Conservation (phyloP, 306 rosid species). For the Glycine tomentella region DNA sequence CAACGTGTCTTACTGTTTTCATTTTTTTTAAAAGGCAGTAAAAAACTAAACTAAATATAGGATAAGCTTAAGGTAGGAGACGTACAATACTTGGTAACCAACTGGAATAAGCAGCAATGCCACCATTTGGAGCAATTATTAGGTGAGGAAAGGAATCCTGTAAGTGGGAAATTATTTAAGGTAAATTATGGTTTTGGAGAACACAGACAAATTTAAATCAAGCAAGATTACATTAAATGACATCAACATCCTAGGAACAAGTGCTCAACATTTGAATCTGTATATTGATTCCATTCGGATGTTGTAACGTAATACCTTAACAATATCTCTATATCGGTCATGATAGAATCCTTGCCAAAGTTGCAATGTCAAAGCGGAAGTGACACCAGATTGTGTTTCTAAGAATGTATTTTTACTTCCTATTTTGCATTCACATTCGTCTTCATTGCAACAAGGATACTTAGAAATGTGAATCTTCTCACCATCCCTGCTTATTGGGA, state of each 20-base stretch:
- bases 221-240: constrained; percentile 32
- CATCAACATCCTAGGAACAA: constrained; percentile 12
- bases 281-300: constrained; percentile 3
- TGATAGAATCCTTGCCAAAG: constrained; percentile 86
- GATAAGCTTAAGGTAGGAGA: constrained; percentile 36
- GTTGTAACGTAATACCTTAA: constrained; percentile 54
- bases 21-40: not conserved
- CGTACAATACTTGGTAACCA: constrained; percentile 88
- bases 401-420: constrained; percentile 48
- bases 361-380: constrained; percentile 64
- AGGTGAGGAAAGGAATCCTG: constrained; percentile 78
- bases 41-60: not conserved
- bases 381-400: constrained; percentile 32
- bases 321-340: constrained; percentile 71
- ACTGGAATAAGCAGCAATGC: constrained; percentile 87
- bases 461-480: constrained; percentile 63
- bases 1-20: not conserved
- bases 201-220: constrained; percentile 17
- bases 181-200: constrained; percentile 33
- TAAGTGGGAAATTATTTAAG: constrained; percentile 1
- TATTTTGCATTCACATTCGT: constrained; percentile 72
- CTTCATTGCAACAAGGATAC: constrained; percentile 63
- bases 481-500: constrained; percentile 72
- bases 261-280: constrained; percentile 2
- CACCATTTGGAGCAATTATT: constrained; percentile 89